phyloP scores from a whole-genome alignment of 2,329 filamentous ascomycete genomes.

The Scedosporium dehoogii region DNA sequence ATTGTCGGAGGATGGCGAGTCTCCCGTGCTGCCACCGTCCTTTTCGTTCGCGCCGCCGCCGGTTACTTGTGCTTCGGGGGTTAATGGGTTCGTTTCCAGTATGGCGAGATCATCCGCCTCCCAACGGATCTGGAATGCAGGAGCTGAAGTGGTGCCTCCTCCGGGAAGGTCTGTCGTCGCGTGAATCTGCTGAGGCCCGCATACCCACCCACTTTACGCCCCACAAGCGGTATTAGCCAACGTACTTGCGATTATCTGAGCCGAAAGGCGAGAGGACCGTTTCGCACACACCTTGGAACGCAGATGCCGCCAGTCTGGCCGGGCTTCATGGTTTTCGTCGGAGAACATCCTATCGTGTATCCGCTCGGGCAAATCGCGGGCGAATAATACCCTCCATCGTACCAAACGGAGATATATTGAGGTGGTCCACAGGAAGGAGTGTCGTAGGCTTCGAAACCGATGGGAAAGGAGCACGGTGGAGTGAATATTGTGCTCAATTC shows the following conservation, averaged over 20 bases:
- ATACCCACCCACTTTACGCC: not conserved
- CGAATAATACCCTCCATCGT: slow-evolving; percentile 6
- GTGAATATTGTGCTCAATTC: slow-evolving; percentile 4
- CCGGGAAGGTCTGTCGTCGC: not conserved
- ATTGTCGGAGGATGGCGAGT: not conserved
- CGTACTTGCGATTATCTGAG: not conserved
- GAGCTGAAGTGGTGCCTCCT: not conserved
- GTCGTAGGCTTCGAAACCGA: slow-evolving; percentile 3
- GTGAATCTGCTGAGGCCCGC: not conserved
- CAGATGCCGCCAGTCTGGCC: slow-evolving; percentile 2
- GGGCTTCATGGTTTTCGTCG: not conserved
- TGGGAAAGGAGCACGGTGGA: not conserved
- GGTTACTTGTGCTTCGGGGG: not conserved
- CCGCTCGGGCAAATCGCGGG: slow-evolving; percentile 5
- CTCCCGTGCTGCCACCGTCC: not conserved
- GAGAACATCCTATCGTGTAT: slow-evolving; percentile 2
- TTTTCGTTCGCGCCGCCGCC: not conserved
- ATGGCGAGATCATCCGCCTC: not conserved
- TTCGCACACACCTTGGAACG: not conserved
- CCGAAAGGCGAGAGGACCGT: not conserved
- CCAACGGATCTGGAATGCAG: slow-evolving; percentile 6
- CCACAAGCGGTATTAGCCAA: not conserved
- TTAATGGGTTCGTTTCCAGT: slow-evolving; percentile 5
- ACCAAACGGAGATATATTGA: slow-evolving; percentile 4
- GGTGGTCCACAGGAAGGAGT: not conserved